Evolutionary conservation across 768 basidiomycete genomes (phyloP).

Genomic region (Lactifluus rugatus): DNA sequence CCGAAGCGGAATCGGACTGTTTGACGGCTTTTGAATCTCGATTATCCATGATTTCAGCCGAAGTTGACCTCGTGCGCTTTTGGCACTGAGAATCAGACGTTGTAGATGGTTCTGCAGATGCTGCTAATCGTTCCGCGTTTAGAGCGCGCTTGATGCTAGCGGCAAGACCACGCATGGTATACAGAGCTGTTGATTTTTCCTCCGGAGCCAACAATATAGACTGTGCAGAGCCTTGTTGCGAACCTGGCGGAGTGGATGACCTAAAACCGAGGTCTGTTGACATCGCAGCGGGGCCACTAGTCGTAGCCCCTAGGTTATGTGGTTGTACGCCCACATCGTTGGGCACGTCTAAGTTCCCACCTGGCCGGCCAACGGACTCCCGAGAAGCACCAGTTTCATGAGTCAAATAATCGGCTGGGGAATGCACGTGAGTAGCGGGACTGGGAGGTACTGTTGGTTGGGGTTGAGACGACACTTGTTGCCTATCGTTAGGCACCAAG

Average conservation of each 20-base stretch:
- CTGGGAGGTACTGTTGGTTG: not conserved
- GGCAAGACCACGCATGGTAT: conserved; percentile 12
- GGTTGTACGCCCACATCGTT: not conserved
- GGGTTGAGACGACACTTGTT: not conserved
- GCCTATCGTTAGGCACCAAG: not conserved
- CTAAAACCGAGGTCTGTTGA: not conserved
- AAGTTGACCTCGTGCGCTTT: not conserved
- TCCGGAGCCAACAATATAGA: conserved; percentile 10
- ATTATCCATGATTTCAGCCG: not conserved
- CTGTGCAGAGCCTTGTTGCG: not conserved
- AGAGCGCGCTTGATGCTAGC: conserved; percentile 14
- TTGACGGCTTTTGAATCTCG: not conserved
- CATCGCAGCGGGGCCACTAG: not conserved
- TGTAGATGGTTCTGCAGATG: not conserved
- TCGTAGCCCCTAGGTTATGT: not conserved
- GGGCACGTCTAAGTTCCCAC: not conserved
- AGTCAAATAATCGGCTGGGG: not conserved
- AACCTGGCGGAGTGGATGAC: not conserved
- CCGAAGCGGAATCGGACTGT: not conserved
- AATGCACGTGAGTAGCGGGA: not conserved
- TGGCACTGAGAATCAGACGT: not conserved
- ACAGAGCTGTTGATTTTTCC: conserved; percentile 1
- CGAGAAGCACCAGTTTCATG: not conserved
- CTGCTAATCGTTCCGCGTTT: conserved; percentile 11
- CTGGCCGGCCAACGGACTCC: not conserved